A percentile compares a stretch with the other conserved stretches of the same genome.
phyloP scores from a whole-genome alignment of 768 basidiomycete genomes.

The Agrocybe praecox region DNA sequence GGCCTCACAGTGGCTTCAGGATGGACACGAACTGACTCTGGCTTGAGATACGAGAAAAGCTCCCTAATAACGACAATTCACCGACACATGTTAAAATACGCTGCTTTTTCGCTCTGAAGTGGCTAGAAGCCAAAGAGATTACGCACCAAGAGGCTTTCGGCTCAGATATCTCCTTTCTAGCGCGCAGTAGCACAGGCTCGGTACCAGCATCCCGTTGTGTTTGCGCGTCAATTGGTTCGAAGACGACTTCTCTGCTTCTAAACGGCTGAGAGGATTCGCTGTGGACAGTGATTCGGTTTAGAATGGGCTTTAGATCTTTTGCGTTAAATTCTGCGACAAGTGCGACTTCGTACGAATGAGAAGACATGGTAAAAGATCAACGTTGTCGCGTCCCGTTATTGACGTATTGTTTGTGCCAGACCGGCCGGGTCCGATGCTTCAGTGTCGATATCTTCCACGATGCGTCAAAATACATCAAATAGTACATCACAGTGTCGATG shows the following conservation, averaged over 20 bases:
- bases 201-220: conserved; percentile 58
- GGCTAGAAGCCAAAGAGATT: not conserved
- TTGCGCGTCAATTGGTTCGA: conserved; percentile 75
- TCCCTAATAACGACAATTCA: conserved; percentile 46
- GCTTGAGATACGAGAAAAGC: conserved; percentile 79
- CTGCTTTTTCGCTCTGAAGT: too few species aligned
- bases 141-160: conserved; percentile 67
- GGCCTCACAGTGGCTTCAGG: conserved; percentile 88
- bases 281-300: conserved; percentile 82
- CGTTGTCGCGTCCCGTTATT: not conserved
- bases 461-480: not conserved
- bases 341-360: conserved; percentile 77
- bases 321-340: conserved; percentile 84
- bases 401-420: not conserved
- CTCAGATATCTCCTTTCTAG: conserved; percentile 72
- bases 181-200: conserved; percentile 72
- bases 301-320: conserved; percentile 71
- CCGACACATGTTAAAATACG: not conserved
- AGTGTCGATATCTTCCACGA: too few species aligned
- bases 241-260: conserved; percentile 79
- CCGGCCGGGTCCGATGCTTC: not conserved
- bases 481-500: not conserved
- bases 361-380: conserved; percentile 37
- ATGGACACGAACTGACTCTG: conserved; percentile 81
- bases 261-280: conserved; percentile 76